Conservation (phyloP, 1,284 basidiomycete species). For the Prillingera fragicola region DNA sequence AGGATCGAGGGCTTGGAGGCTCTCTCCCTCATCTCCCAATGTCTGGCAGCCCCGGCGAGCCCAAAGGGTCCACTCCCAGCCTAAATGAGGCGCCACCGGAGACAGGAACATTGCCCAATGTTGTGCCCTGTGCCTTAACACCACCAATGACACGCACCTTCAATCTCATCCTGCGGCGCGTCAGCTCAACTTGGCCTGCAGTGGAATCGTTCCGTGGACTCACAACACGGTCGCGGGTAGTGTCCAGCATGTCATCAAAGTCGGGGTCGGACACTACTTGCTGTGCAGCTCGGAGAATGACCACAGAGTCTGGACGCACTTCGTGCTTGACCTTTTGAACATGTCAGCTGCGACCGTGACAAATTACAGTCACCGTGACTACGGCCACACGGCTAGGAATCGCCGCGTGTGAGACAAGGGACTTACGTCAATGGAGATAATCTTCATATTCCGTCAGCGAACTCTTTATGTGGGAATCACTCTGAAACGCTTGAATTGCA, state of each 20-base stretch:
- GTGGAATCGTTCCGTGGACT: too few species aligned
- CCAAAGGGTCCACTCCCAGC: background rate
- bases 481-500: too few species aligned
- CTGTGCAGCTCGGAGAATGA: conserved; percentile 63
- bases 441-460: conserved; percentile 50
- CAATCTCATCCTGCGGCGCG: conserved; percentile 57
- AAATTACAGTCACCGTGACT: background rate
- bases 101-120: conserved; percentile 8
- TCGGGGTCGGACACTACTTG: conserved; percentile 64
- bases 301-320: conserved; percentile 70
- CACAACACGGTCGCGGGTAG: conserved; percentile 64
- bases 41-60: background rate
- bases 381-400: too few species aligned
- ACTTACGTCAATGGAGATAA: conserved; percentile 70
- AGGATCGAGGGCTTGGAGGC: background rate
- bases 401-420: too few species aligned
- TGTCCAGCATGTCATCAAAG: conserved; percentile 65
- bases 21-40: background rate
- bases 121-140: conserved; percentile 1
- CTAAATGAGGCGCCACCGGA: background rate
- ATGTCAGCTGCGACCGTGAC: conserved; percentile 1
- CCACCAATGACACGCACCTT: conserved; percentile 32
- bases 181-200: too few species aligned
- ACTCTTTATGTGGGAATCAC: conserved; percentile 19
- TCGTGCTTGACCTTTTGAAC: conserved; percentile 61